Conservation (phyloP, 2,329 filamentous ascomycete genomes). For the Calonectria honghensis region DNA sequence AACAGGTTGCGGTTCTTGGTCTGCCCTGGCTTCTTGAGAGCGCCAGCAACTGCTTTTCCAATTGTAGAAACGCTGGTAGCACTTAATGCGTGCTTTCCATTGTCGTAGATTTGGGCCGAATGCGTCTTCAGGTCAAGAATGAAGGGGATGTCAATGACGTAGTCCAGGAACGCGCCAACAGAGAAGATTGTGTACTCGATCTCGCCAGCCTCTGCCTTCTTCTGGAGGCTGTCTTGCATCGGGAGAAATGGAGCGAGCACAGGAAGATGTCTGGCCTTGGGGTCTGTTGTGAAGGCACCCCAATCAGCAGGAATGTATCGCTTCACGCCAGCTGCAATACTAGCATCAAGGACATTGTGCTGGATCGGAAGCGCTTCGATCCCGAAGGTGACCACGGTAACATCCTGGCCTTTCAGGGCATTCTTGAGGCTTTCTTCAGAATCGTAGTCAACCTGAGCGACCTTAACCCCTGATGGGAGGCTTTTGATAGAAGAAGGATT, state of each 20-base stretch:
- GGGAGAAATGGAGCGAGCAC: not conserved
- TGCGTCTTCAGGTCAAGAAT: not conserved
- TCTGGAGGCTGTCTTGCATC: not conserved
- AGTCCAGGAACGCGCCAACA: not conserved
- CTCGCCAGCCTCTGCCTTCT: not conserved
- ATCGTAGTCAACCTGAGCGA: not conserved
- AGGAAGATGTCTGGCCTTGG: not conserved
- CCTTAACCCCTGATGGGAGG: constrained; percentile 3
- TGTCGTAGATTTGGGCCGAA: not conserved
- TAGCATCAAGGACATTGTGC: not conserved
- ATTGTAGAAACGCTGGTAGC: not conserved
- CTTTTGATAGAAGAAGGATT: not conserved
- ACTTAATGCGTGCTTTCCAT: not conserved
- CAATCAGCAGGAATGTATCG: constrained; percentile 9
- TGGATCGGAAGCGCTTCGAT: not conserved
- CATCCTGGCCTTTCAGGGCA: not conserved
- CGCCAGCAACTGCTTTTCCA: not conserved
- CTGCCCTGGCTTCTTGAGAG: constrained; percentile 13
- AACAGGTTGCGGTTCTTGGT: constrained; percentile 9
- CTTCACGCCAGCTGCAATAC: not conserved
- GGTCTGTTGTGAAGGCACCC: constrained; percentile 3
- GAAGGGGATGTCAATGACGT: not conserved
- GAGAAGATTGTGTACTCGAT: constrained; percentile 21
- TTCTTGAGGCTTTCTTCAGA: not conserved
- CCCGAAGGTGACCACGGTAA: not conserved